phyloP scores from a whole-genome alignment of 2,329 filamentous ascomycete species.

The Epicoccum sorghinum region DNA sequence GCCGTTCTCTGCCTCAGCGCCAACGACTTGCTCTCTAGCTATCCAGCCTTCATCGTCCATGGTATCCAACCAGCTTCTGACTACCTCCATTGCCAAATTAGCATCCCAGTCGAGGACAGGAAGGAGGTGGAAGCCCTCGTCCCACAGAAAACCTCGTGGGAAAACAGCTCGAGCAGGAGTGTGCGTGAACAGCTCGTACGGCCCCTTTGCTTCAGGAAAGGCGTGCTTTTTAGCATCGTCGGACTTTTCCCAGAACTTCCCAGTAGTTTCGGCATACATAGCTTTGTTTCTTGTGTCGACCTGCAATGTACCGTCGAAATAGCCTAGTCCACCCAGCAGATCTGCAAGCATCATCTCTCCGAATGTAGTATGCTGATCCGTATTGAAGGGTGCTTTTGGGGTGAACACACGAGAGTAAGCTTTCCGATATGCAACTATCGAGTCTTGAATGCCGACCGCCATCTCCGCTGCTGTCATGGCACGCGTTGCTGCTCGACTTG shows the following conservation, averaged over 20 bases:
- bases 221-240: conserved; percentile 74
- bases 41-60: conserved; percentile 99
- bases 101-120: conserved; percentile 91
- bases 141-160: conserved; percentile 94
- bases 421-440: conserved; percentile 70
- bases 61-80: conserved; percentile 90
- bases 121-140: conserved; percentile 92
- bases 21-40: conserved; percentile 89
- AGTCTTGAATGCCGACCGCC: conserved; percentile 68
- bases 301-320: conserved; percentile 84
- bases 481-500: conserved; percentile 70
- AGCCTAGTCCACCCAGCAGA: conserved; percentile 87
- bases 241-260: conserved; percentile 92
- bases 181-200: conserved; percentile 84
- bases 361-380: conserved; percentile 74
- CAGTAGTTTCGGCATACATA: conserved; percentile 91
- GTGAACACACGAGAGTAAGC: conserved; percentile 74
- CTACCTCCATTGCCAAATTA: conserved; percentile 80
- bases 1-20: conserved; percentile 85
- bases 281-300: conserved; percentile 85
- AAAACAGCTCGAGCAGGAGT: conserved; percentile 93
- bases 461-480: conserved; percentile 65
- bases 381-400: conserved; percentile 76
- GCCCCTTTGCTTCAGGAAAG: conserved; percentile 73
- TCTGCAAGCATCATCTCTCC: conserved; percentile 90